These are phyloP conservation scores for Leccinum longicurvipes DNA, from an alignment of 768 basidiomycete species.

Conservation along the genomic window DNA sequence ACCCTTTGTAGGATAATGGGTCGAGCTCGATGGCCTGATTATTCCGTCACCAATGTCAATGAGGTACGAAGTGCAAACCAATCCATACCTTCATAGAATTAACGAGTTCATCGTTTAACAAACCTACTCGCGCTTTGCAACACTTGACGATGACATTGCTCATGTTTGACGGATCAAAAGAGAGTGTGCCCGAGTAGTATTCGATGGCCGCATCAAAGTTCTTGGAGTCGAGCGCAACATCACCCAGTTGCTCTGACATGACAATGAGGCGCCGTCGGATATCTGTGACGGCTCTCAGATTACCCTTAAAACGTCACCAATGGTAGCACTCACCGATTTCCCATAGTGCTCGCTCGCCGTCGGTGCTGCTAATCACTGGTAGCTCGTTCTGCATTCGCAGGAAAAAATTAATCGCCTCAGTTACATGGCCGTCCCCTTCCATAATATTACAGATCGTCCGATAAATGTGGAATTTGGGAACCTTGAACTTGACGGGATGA, in stretches of 20 bases:
- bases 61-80: not conserved
- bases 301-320: not conserved
- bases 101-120: not conserved
- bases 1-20: not conserved
- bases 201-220: not conserved
- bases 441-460: not conserved
- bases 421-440: not conserved
- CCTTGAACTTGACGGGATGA: not conserved
- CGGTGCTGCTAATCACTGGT: not conserved
- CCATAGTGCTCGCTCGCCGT: not conserved
- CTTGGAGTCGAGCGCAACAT: not conserved
- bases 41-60: not conserved
- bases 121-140: not conserved
- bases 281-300: not conserved
- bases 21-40: not conserved
- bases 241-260: not conserved
- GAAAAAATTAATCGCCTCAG: not conserved
- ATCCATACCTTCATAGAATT: not conserved
- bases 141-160: not conserved
- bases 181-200: not conserved
- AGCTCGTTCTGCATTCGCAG: not conserved
- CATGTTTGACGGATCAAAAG: not conserved
- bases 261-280: not conserved
- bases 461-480: not conserved
- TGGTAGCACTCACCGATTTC: not conserved